A percentile compares a stretch with the other conserved stretches of the same genome.
Conservation (phyloP, 331 rosid genomes). For the Stylosanthes scabra region DNA sequence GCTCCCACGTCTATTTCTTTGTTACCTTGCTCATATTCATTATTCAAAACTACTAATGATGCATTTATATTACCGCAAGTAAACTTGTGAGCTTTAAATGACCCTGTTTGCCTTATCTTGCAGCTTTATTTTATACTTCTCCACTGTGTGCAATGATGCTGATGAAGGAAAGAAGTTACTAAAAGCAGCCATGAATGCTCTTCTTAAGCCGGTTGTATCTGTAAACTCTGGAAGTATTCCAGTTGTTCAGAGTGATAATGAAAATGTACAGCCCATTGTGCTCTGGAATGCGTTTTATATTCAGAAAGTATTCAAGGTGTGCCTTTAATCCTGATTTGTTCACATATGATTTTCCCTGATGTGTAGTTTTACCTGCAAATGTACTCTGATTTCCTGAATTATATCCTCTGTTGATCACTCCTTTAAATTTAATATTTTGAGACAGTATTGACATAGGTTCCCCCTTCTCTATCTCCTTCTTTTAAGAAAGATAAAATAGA, state of each 20-base stretch:
- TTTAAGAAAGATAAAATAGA: not conserved
- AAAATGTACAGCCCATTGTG: conserved; percentile 57
- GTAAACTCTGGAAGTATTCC: conserved; percentile 60
- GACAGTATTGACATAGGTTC: not conserved
- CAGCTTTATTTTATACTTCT: conserved; percentile 80
- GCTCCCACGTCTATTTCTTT: not conserved
- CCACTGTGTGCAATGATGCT: conserved; percentile 71
- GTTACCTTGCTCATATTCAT: conserved; percentile 23
- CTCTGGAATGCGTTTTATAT: conserved; percentile 83
- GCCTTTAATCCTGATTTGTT: conserved; percentile 46
- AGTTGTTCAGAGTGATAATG: conserved; percentile 49
- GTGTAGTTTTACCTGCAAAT: conserved; percentile 31
- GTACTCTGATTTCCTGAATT: conserved; percentile 23
- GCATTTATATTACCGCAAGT: conserved; percentile 18
- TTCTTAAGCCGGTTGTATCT: conserved; percentile 55
- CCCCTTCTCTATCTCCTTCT: not conserved
- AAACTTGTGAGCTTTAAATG: conserved; percentile 42
- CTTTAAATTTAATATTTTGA: not conserved
- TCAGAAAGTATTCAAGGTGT: conserved; percentile 70
- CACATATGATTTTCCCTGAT: conserved; percentile 2
- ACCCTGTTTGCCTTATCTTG: conserved; percentile 38
- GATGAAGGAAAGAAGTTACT: conserved; percentile 71
- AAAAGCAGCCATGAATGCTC: conserved; percentile 65
- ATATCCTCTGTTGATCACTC: conserved; percentile 11
- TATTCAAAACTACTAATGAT: conserved; percentile 17